phyloP scores from a whole-genome alignment of 1,139 yeast species.

The Geotrichum aggregatum region DNA sequence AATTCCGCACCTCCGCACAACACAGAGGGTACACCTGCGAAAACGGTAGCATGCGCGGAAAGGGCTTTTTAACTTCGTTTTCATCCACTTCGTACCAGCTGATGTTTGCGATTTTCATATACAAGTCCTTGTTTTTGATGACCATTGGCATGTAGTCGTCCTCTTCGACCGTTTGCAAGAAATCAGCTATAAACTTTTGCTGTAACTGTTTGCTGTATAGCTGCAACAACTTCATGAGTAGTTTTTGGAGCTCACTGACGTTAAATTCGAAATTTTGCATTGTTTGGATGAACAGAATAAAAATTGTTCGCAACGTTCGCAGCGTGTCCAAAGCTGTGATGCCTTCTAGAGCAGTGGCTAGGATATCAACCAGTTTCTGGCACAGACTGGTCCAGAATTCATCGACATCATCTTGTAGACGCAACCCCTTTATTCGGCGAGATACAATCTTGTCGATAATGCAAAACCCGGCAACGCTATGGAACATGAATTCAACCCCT shows the following conservation, averaged over 20 bases:
- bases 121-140: conserved; percentile 56
- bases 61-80: conserved; percentile 41
- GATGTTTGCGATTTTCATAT: conserved; percentile 56
- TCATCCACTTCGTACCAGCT: conserved; percentile 59
- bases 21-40: conserved; percentile 84
- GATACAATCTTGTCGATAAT: conserved; percentile 68
- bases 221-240: conserved; percentile 57
- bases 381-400: conserved; percentile 74
- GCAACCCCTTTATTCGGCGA: conserved; percentile 47
- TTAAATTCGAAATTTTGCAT: conserved; percentile 69
- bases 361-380: conserved; percentile 33
- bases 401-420: conserved; percentile 48
- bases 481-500: conserved; percentile 38
- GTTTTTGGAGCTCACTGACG: conserved; percentile 57
- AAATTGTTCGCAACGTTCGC: conserved; percentile 49
- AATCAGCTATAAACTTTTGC: conserved; percentile 57
- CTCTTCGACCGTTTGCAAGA: conserved; percentile 58
- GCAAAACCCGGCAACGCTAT: conserved; percentile 70
- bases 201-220: conserved; percentile 57
- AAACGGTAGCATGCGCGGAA: conserved; percentile 81
- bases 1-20: conserved; percentile 67
- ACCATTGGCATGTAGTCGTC: conserved; percentile 89
- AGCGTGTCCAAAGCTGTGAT: conserved; percentile 40
- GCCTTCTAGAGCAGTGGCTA: conserved; percentile 31
- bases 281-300: conserved; percentile 73